Base-by-base conservation (phyloP, 2,329 filamentous ascomycete species). In the Ceratocystis cacaofunesta region DNA sequence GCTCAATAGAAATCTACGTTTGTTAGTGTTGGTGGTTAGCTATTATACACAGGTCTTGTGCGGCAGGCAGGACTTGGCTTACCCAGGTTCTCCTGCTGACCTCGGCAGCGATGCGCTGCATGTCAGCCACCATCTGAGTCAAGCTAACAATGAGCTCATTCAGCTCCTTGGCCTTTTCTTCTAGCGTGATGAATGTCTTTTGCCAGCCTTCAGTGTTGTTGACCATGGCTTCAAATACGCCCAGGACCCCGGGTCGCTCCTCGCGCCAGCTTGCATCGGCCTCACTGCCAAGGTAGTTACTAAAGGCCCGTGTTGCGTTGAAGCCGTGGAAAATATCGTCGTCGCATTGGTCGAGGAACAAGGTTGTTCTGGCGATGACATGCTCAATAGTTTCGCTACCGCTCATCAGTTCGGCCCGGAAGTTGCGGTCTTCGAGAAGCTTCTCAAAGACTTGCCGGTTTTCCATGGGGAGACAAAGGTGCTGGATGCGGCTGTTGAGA, bases 371-470 rank as follows among this genome's bases (percentile, higher is more conserved):
- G n/a, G 84, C 83, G 60, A 95, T 82, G 65, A 96, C 90, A 74
- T 91, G 88, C 71, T 96, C 91, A 68, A 97, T 95, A 73, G 88
- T 89, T 71, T 94, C 87, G 71, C 96, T 96, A 64, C 92, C 90
- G 62, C 87, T 85, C 46, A 96, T 80, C 63, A 97, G 89, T 70
- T 92, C 86, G 19, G 85, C 78, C 17, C 92, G 86, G 73, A 96
- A 97, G 63, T 81, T 81, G 68, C 88, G 85, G 71, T 96, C 90
- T 72, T 91, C 86, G 61, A 97, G 79, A 82, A 97, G 94, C 68
- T 84, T 83, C 73, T 95, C 89, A 71, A 97, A 96, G 5, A 90
- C 85, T 25, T 83, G 79, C 58, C 90, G 82, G 71, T 96, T 94
- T 69, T 89, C 82, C 76, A 97, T 85, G 1, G 92, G 92, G 50